These are phyloP conservation scores for Bipolaris victoriae DNA, from an alignment of 2,329 filamentous ascomycete genomes.

Conservation along the genomic window DNA sequence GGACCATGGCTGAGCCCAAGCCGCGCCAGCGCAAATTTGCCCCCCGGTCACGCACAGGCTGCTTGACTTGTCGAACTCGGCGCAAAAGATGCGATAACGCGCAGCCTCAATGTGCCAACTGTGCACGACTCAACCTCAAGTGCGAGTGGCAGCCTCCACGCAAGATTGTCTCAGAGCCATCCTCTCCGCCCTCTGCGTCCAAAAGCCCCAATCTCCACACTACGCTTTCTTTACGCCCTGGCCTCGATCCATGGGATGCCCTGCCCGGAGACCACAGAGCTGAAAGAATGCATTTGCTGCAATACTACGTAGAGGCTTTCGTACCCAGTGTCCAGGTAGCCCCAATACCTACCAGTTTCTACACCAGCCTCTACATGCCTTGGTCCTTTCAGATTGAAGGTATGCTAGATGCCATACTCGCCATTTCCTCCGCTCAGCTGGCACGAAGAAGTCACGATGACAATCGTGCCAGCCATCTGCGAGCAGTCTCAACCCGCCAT, in stretches of 20 bases:
- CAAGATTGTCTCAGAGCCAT: constrained; percentile 22
- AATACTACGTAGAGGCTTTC: constrained; percentile 46
- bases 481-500: constrained; percentile 38
- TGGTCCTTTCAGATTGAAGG: constrained; percentile 46
- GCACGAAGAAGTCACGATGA: constrained; percentile 36
- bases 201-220: constrained; percentile 23
- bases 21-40: constrained; percentile 47
- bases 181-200: constrained; percentile 13
- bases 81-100: constrained; percentile 45
- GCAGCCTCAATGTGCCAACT: constrained; percentile 45
- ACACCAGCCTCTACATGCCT: constrained; percentile 45
- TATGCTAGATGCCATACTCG: constrained; percentile 45
- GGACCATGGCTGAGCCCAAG: constrained; percentile 41
- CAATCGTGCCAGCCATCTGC: constrained; percentile 39
- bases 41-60: constrained; percentile 45
- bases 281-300: constrained; percentile 39
- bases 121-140: constrained; percentile 43
- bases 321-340: constrained; percentile 48
- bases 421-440: constrained; percentile 45
- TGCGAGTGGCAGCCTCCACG: constrained; percentile 46
- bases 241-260: constrained; percentile 41
- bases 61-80: constrained; percentile 44
- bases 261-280: constrained; percentile 33
- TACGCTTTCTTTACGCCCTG: constrained; percentile 23
- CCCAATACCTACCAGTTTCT: constrained; percentile 44